These are phyloP conservation scores for Microbotryum silenes-acaulis DNA, from an alignment of 1,284 basidiomycete genomes.

Conservation along the genomic window DNA sequence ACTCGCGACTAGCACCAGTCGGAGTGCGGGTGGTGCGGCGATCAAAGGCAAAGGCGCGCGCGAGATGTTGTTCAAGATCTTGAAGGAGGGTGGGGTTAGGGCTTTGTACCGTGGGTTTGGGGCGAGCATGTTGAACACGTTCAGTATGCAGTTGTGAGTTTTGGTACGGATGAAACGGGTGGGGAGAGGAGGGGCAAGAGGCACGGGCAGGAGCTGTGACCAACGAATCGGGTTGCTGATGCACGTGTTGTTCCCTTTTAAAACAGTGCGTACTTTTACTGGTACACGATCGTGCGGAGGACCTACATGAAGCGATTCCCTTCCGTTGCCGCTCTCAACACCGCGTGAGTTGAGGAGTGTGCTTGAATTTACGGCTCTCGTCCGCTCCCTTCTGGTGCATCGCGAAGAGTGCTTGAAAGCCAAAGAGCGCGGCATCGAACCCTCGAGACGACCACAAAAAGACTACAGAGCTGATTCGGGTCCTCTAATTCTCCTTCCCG, in stretches of 20 bases:
- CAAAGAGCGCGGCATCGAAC: background rate
- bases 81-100: slow-evolving; percentile 66
- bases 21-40: too few species aligned
- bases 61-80: slow-evolving; percentile 56
- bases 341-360: slow-evolving; percentile 22
- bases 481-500: background rate
- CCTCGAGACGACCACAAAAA: too few species aligned
- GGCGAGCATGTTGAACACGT: slow-evolving; percentile 98
- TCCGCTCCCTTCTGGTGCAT: background rate
- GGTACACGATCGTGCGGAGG: slow-evolving; percentile 83
- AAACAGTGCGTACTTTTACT: slow-evolving; percentile 94
- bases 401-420: background rate
- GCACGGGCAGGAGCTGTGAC: background rate
- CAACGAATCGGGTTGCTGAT: slow-evolving; percentile 8
- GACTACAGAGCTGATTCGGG: background rate
- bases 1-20: slow-evolving; percentile 14
- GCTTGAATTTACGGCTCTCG: background rate
- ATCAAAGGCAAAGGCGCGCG: slow-evolving; percentile 9
- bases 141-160: slow-evolving; percentile 76
- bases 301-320: slow-evolving; percentile 65
- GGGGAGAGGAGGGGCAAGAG: background rate
- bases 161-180: background rate
- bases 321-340: slow-evolving; percentile 24
- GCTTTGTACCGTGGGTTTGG: slow-evolving; percentile 89
- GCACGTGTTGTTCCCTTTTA: background rate